Conservation (phyloP, 805 yeast species). For the Pichia heedii region DNA sequence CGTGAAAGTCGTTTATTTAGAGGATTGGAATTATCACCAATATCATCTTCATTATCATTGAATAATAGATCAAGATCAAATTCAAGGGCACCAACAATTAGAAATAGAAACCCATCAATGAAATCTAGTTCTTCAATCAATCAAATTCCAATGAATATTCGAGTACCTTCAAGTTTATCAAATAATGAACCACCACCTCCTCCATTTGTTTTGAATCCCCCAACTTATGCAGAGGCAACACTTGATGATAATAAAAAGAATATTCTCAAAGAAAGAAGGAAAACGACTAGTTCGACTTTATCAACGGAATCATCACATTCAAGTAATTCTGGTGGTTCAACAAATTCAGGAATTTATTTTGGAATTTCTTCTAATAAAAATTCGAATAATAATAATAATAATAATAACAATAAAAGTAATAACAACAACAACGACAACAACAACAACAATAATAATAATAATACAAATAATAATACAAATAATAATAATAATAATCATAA, state of each 20-base stretch:
- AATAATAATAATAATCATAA: too few relatives aligned
- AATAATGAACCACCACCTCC: constrained; percentile 28
- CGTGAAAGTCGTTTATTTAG: constrained; percentile 12
- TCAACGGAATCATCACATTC: constrained; percentile 16
- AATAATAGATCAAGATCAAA: constrained; percentile 44
- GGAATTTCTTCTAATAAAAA: background rate
- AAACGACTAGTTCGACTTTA: constrained; percentile 4
- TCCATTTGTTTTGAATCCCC: constrained; percentile 24
- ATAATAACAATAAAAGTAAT: background rate
- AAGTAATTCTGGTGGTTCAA: constrained; percentile 6
- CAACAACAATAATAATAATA: background rate
- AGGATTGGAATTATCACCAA: constrained; percentile 11
- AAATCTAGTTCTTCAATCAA: background rate
- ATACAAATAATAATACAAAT: background rate
- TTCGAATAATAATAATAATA: background rate
- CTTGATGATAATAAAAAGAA: background rate
- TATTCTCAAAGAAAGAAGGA: background rate
- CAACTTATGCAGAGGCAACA: constrained; percentile 22
- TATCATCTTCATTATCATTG: constrained; percentile 25
- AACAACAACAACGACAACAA: too few relatives aligned
- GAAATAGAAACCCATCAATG: constrained; percentile 1
- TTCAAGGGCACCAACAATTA: constrained; percentile 21
- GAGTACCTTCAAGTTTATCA: constrained; percentile 29
- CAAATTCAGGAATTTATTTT: constrained; percentile 1
- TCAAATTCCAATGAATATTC: background rate